A percentile compares a stretch with the other conserved stretches of the same genome.
Evolutionary conservation across 495 filamentous ascomycete genomes (phyloP).

Genomic region (Hypoxylon intermedium): DNA sequence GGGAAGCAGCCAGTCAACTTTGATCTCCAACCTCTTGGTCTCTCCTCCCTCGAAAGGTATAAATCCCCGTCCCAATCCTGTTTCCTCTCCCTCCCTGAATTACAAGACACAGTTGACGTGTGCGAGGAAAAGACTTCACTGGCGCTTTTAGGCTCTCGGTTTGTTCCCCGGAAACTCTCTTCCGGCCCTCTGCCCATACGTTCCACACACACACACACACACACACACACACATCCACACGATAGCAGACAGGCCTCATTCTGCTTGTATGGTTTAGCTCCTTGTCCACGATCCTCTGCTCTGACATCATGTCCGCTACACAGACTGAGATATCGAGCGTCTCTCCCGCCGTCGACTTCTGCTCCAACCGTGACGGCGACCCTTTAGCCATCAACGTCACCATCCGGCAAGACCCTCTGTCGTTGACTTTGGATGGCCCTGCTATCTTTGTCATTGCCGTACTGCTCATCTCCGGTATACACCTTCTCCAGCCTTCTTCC

Average conservation of each 20-base stretch:
- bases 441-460: constrained; percentile 53
- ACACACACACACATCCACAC: not conserved
- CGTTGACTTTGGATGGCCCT: constrained; percentile 55
- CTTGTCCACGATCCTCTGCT: constrained; percentile 8
- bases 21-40: constrained; percentile 14
- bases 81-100: not conserved
- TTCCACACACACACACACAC: not conserved
- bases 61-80: constrained; percentile 2
- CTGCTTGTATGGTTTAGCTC: constrained; percentile 12
- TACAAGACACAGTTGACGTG: not conserved
- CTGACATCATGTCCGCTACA: constrained; percentile 34
- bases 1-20: constrained; percentile 7
- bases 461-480: constrained; percentile 56
- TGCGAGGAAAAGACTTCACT: constrained; percentile 2
- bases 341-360: constrained; percentile 8
- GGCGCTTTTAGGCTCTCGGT: constrained; percentile 26
- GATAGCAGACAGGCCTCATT: constrained; percentile 1
- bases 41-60: constrained; percentile 19
- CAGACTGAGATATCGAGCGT: constrained; percentile 20
- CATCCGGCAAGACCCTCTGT: constrained; percentile 58
- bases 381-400: constrained; percentile 46
- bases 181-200: not conserved
- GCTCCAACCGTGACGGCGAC: constrained; percentile 20
- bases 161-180: not conserved
- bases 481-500: constrained; percentile 53